Conservation (phyloP, 208 protist genomes). For the Trypanosoma boissoni region DNA sequence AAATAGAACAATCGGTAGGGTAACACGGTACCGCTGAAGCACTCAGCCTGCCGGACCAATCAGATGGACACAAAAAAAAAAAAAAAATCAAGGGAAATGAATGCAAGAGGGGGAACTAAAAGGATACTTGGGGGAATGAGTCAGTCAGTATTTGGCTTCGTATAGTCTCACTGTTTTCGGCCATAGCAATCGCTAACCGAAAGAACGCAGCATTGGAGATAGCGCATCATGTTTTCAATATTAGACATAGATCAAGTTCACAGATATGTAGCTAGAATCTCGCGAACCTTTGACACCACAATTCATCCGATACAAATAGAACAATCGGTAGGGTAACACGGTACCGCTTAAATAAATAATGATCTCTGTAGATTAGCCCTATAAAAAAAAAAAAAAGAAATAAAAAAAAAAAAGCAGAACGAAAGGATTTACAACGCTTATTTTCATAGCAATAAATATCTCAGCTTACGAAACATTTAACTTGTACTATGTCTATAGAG, state of each 20-base stretch:
- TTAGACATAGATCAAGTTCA: no score
- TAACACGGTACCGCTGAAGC: constrained; percentile 58
- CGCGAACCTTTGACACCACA: constrained; percentile 79
- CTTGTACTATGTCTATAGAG: no score
- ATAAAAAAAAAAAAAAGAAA: not conserved
- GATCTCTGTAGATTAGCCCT: not conserved
- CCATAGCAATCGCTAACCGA: not conserved
- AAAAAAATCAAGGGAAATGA: not conserved
- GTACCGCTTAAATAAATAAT: constrained; percentile 15
- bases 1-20: constrained; percentile 31
- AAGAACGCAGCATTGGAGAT: constrained; percentile 17
- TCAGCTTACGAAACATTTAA: no score
- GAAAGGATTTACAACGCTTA: not conserved
- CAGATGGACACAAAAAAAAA: not conserved
- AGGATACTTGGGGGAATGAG: constrained; percentile 2
- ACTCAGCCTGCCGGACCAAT: not conserved
- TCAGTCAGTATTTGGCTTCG: constrained; percentile 12
- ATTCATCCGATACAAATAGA: constrained; percentile 42
- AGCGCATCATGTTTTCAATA: not conserved
- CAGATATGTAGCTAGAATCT: no score
- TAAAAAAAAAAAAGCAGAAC: not conserved
- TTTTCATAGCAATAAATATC: no score
- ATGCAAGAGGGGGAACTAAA: not conserved
- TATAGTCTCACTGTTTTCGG: constrained; percentile 3
- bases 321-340: constrained; percentile 66